A percentile compares a stretch with the other conserved stretches of the same genome.
Evolutionary conservation across 495 filamentous ascomycete species (phyloP).

Genomic region (Haplographium delicatum): DNA sequence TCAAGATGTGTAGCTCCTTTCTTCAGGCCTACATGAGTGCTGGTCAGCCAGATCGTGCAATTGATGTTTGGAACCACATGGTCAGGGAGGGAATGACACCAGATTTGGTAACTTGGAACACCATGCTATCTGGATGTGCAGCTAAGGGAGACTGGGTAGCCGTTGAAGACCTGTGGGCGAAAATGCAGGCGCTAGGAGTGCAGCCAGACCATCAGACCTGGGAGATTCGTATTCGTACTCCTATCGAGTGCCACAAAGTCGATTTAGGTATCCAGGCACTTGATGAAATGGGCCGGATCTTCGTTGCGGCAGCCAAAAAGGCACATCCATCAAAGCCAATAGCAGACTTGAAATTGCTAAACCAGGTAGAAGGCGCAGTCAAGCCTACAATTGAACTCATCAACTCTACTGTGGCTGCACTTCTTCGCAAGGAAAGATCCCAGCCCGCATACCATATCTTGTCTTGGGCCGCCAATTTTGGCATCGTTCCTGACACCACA

Average conservation of each 20-base stretch:
- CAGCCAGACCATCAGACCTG: slow-evolving; percentile 53
- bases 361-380: slow-evolving; percentile 34
- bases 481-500: slow-evolving; percentile 51
- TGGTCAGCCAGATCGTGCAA: slow-evolving; percentile 38
- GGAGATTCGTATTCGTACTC: slow-evolving; percentile 56
- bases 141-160: slow-evolving; percentile 40
- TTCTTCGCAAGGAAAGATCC: slow-evolving; percentile 37
- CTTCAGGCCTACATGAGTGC: slow-evolving; percentile 46
- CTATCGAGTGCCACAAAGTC: slow-evolving; percentile 43
- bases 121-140: slow-evolving; percentile 57
- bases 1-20: slow-evolving; percentile 48
- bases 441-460: slow-evolving; percentile 46
- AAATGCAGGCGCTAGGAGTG: slow-evolving; percentile 43
- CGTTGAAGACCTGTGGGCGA: slow-evolving; percentile 53
- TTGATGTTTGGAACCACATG: slow-evolving; percentile 58
- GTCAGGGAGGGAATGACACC: slow-evolving; percentile 43
- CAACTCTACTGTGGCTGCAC: slow-evolving; percentile 53
- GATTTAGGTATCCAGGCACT: slow-evolving; percentile 50
- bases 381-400: slow-evolving; percentile 55
- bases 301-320: slow-evolving; percentile 34
- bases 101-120: slow-evolving; percentile 51
- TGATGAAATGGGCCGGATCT: slow-evolving; percentile 52
- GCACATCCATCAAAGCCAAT: slow-evolving; percentile 2
- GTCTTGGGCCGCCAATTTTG: slow-evolving; percentile 50
- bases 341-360: slow-evolving; percentile 14